Conservation (phyloP, 768 basidiomycete species). For the Russula dissimulans region DNA sequence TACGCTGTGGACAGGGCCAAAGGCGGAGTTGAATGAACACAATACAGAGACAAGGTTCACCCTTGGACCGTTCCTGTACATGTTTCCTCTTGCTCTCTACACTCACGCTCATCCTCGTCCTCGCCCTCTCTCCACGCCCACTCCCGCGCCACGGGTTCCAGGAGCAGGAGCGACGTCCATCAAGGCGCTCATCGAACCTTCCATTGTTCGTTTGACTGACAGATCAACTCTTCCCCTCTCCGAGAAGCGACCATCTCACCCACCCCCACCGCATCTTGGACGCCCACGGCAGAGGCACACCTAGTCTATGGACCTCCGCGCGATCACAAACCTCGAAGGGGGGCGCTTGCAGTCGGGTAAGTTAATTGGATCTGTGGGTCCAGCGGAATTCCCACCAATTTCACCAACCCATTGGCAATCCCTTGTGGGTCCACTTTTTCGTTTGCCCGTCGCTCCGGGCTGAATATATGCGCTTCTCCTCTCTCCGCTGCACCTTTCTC, state of each 20-base stretch:
- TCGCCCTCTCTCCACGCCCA: neutral
- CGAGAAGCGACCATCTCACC: neutral
- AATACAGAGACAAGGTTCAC: neutral
- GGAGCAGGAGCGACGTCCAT: neutral
- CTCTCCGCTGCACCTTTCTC: neutral
- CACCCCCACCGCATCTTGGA: neutral
- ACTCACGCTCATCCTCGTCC: neutral
- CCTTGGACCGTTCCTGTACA: neutral
- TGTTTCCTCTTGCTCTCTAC: neutral
- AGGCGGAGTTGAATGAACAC: conserved; percentile 3
- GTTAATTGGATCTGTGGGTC: conserved; percentile 19
- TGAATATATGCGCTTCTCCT: neutral
- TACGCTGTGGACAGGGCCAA: neutral
- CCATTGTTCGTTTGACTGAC: neutral
- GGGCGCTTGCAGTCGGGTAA: conserved; percentile 15
- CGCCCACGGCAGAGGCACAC: neutral
- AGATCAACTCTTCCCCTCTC: conserved; percentile 5
- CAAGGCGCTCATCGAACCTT: conserved; percentile 1
- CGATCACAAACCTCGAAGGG: conserved; percentile 13
- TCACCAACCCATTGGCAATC: conserved; percentile 10
- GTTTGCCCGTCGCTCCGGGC: neutral
- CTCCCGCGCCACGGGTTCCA: neutral
- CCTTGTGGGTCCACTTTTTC: conserved; percentile 16
- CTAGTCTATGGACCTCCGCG: conserved; percentile 11
- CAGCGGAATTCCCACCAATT: conserved; percentile 2